Evolutionary conservation across 75 land plant genomes (phyloP).

Genomic region (Sequoia sempervirens): DNA sequence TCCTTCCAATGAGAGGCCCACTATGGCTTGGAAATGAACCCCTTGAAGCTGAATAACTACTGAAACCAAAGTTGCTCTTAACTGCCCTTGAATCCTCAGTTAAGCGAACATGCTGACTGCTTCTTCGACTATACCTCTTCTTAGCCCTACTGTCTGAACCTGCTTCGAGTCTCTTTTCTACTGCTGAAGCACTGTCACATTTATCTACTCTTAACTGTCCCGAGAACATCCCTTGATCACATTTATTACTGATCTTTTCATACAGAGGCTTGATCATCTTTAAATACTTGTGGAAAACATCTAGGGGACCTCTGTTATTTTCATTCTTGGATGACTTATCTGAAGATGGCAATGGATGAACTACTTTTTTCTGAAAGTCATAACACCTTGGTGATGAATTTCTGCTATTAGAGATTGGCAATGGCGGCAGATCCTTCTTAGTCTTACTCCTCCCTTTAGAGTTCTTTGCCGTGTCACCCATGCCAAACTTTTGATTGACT

Average conservation of each 20-base stretch:
- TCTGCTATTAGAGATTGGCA: neutral
- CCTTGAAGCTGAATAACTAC: neutral
- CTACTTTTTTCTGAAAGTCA: neutral
- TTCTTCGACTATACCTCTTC: neutral
- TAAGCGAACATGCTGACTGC: slow-evolving; percentile 25
- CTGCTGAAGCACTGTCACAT: slow-evolving; percentile 4
- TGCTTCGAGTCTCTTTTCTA: slow-evolving; percentile 1
- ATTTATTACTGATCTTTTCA: slow-evolving; percentile 23
- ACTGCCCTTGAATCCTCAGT: slow-evolving; percentile 38
- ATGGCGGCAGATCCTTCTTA: neutral
- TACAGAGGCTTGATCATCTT: slow-evolving; percentile 48
- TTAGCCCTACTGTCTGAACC: neutral
- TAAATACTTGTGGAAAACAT: slow-evolving; percentile 46
- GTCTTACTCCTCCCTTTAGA: neutral
- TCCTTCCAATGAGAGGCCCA: neutral
- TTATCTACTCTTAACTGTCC: neutral
- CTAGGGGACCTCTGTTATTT: slow-evolving; percentile 21
- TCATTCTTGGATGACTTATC: neutral
- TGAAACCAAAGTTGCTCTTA: slow-evolving; percentile 15
- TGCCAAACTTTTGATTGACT: neutral
- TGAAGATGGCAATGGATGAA: neutral
- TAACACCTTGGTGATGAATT: neutral
- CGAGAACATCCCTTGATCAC: neutral
- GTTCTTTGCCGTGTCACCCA: slow-evolving; percentile 5
- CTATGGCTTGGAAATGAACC: neutral